A percentile compares a stretch with the other conserved stretches of the same genome.
These are phyloP conservation scores for Salvia rosmarinus DNA, from an alignment of 257 asterid species.

Conservation along the genomic window DNA sequence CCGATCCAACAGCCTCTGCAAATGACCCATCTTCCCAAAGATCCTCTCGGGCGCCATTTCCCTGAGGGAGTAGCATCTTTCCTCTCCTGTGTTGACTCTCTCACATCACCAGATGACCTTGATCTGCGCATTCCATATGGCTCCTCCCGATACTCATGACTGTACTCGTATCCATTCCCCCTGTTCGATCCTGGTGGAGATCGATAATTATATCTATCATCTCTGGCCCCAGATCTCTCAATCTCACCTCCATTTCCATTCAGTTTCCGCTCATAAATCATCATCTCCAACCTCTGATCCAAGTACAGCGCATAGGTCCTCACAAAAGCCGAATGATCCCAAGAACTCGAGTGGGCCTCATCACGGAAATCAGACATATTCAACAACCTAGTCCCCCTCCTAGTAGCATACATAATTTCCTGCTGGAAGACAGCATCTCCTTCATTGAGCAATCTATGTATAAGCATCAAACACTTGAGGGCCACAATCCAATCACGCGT, in stretches of 20 bases:
- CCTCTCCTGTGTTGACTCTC: slow-evolving; percentile 50
- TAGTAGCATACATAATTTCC: slow-evolving; percentile 69
- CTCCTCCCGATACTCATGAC: slow-evolving; percentile 50
- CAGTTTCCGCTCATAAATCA: slow-evolving; percentile 58
- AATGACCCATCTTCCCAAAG: slow-evolving; percentile 73
- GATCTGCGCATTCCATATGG: slow-evolving; percentile 68
- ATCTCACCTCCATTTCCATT: slow-evolving; percentile 45
- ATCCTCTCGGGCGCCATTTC: slow-evolving; percentile 71
- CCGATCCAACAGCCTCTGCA: slow-evolving; percentile 76
- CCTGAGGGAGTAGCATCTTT: slow-evolving; percentile 71
- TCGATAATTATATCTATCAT: slow-evolving; percentile 44
- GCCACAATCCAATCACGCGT: slow-evolving; percentile 90
- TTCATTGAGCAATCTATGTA: slow-evolving; percentile 68
- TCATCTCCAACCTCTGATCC: slow-evolving; percentile 76
- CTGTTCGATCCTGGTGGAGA: slow-evolving; percentile 61
- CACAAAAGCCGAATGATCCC: slow-evolving; percentile 83
- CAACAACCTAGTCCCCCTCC: slow-evolving; percentile 69
- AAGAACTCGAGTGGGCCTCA: slow-evolving; percentile 76
- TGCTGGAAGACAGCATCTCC: slow-evolving; percentile 68
- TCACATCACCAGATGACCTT: slow-evolving; percentile 68
- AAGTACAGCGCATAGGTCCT: slow-evolving; percentile 63
- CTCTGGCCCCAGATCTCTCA: slow-evolving; percentile 47
- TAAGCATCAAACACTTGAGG: slow-evolving; percentile 67
- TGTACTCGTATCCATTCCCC: slow-evolving; percentile 54
- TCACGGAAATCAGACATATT: slow-evolving; percentile 76